Evolutionary conservation across 1,139 yeast genomes (phyloP).

Genomic region (Zygoascus hellenicus): DNA sequence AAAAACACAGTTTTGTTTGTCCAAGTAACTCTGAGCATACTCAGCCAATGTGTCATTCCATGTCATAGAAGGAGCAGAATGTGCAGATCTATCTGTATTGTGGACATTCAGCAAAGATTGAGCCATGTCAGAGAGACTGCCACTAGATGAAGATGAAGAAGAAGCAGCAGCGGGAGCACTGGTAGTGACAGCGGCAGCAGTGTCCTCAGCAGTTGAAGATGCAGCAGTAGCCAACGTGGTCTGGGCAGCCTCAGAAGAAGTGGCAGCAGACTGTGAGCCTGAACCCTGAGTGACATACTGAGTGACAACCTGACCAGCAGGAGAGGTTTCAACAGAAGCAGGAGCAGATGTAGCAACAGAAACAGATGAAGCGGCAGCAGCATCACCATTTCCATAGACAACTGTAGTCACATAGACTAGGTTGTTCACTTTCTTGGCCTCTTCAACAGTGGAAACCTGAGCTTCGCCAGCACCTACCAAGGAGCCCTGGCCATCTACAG

Average conservation of each 20-base stretch:
- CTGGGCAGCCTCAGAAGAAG: conserved; percentile 14
- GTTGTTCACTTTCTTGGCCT: not conserved
- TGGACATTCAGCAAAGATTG: conserved; percentile 46
- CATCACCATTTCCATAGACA: conserved; percentile 1
- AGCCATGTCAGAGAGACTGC: conserved; percentile 19
- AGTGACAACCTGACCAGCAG: conserved; percentile 9
- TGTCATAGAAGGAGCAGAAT: conserved; percentile 51
- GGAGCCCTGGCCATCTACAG: conserved; percentile 11
- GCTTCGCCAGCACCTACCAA: not conserved
- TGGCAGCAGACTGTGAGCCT: conserved; percentile 9
- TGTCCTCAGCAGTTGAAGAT: conserved; percentile 11
- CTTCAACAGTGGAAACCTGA: not conserved
- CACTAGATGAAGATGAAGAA: not conserved
- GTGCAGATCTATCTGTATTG: conserved; percentile 62
- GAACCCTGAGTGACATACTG: conserved; percentile 4
- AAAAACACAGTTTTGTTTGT: conserved; percentile 64
- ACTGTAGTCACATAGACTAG: conserved; percentile 11
- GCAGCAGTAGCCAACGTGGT: conserved; percentile 17
- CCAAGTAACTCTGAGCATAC: conserved; percentile 60
- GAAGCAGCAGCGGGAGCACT: conserved; percentile 6
- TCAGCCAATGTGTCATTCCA: conserved; percentile 63
- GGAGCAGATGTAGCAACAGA: conserved; percentile 8
- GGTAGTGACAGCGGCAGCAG: conserved; percentile 11
- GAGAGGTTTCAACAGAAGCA: conserved; percentile 1
- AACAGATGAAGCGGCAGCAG: not conserved